Percentiles rank a stretch among this genome's conserved stretches.
Evolutionary conservation across 768 basidiomycete species (phyloP).

Genomic region (Amylocystis lapponica): DNA sequence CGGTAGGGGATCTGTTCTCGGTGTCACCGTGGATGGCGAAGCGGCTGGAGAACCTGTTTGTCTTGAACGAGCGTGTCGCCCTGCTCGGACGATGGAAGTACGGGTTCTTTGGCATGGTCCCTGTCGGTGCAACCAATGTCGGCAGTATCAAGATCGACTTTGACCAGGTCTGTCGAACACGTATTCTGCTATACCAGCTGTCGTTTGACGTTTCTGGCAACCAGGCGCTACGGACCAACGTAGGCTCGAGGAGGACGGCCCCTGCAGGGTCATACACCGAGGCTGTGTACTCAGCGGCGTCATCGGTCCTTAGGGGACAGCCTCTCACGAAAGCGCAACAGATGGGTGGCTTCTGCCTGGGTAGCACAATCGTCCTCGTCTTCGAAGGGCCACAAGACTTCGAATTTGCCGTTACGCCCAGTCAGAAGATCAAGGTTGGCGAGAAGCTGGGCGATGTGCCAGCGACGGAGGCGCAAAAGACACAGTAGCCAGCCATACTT

Average conservation of each 20-base stretch:
- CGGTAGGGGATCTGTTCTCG: slow-evolving; percentile 82
- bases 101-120: slow-evolving; percentile 96
- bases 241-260: slow-evolving; percentile 57
- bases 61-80: slow-evolving; percentile 97
- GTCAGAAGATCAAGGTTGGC: slow-evolving; percentile 85
- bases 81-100: slow-evolving; percentile 91
- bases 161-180: slow-evolving; percentile 54
- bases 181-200: background rate
- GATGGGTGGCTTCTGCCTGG: slow-evolving; percentile 95
- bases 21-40: slow-evolving; percentile 96
- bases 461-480: no score
- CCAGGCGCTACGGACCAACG: slow-evolving; percentile 85
- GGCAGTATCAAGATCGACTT: slow-evolving; percentile 96
- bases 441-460: slow-evolving; percentile 62
- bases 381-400: slow-evolving; percentile 91
- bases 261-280: slow-evolving; percentile 88
- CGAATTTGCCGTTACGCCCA: slow-evolving; percentile 67
- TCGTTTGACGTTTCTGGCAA: background rate
- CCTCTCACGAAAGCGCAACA: slow-evolving; percentile 86
- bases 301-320: slow-evolving; percentile 78
- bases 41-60: slow-evolving; percentile 87
- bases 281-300: slow-evolving; percentile 85
- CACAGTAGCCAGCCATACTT: no score
- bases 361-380: slow-evolving; percentile 93
- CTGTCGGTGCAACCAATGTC: slow-evolving; percentile 97